phyloP scores from a whole-genome alignment of 1,284 basidiomycete genomes.

The Ceratorhiza oryzae-sativae region DNA sequence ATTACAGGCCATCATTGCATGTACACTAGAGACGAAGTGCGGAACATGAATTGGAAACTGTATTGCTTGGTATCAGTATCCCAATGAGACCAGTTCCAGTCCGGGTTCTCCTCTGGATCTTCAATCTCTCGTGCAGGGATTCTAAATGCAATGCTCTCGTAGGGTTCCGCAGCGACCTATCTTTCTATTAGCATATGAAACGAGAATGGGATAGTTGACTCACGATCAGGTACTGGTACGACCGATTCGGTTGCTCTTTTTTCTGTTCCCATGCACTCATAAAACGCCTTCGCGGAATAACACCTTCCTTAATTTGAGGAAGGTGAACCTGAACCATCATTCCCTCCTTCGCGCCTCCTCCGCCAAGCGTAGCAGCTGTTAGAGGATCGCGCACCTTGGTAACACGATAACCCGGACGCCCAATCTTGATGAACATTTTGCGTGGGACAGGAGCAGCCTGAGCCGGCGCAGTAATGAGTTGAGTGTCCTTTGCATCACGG shows the following conservation, averaged over 20 bases:
- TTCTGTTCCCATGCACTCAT: slow-evolving; percentile 99
- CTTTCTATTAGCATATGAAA: slow-evolving; percentile 8
- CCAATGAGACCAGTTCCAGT: slow-evolving; percentile 98
- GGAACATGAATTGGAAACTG: slow-evolving; percentile 93
- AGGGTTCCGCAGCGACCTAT: slow-evolving; percentile 97
- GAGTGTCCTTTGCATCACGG: slow-evolving; percentile 91
- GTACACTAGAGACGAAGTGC: slow-evolving; percentile 38
- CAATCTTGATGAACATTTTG: slow-evolving; percentile 97
- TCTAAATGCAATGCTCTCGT: slow-evolving; percentile 98
- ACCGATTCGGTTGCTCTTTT: slow-evolving; percentile 91
- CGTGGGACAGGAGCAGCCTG: slow-evolving; percentile 75
- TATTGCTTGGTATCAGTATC: slow-evolving; percentile 96
- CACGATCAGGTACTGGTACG: slow-evolving; percentile 96
- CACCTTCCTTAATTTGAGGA: slow-evolving; percentile 89
- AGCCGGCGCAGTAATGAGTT: slow-evolving; percentile 82
- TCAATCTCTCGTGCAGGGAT: slow-evolving; percentile 98
- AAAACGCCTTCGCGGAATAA: slow-evolving; percentile 87
- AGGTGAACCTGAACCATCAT: slow-evolving; percentile 97
- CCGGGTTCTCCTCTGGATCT: slow-evolving; percentile 88
- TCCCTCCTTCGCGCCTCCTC: slow-evolving; percentile 68
- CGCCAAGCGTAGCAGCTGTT: slow-evolving; percentile 59
- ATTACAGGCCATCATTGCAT: background rate
- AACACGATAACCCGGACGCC: slow-evolving; percentile 91
- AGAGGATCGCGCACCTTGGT: slow-evolving; percentile 81
- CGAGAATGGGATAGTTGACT: slow-evolving; percentile 51